A percentile compares a stretch with the other conserved stretches of the same genome.
Evolutionary conservation across 257 asterid species (phyloP).

Genomic region (Perilla frutescens): DNA sequence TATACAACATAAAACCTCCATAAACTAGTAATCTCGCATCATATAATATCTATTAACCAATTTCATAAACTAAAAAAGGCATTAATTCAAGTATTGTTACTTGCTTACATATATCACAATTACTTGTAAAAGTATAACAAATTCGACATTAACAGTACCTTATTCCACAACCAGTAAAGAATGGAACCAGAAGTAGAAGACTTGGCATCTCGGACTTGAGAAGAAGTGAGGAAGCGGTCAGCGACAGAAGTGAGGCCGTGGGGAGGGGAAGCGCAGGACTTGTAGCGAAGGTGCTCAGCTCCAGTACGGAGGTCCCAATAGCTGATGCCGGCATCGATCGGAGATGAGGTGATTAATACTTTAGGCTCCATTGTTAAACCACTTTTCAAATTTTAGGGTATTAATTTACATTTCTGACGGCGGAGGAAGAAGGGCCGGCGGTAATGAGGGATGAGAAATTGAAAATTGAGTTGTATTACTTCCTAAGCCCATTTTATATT

Average conservation of each 20-base stretch:
- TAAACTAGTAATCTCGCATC: too few relatives aligned
- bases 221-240: constrained; percentile 77
- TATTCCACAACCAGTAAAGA: constrained; percentile 89
- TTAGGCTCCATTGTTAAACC: too few relatives aligned
- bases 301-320: constrained; percentile 93
- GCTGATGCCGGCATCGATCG: constrained; percentile 82
- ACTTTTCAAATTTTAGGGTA: constrained; percentile 18
- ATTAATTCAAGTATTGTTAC: too few relatives aligned
- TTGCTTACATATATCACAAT: too few relatives aligned
- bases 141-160: constrained; percentile 50
- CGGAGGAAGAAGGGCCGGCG: background rate
- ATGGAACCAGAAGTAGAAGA: constrained; percentile 69
- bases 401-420: background rate
- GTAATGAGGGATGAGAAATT: background rate
- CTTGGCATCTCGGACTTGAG: constrained; percentile 79
- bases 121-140: too few relatives aligned
- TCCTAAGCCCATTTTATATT: too few relatives aligned
- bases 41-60: too few relatives aligned
- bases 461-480: background rate
- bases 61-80: too few relatives aligned
- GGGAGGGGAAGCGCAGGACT: constrained; percentile 72
- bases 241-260: constrained; percentile 76
- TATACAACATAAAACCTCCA: too few relatives aligned
- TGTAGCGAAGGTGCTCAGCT: constrained; percentile 62
- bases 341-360: constrained; percentile 80